Conservation (phyloP, 345 rosid species). For the Arabidopsis thaliana region DNA sequence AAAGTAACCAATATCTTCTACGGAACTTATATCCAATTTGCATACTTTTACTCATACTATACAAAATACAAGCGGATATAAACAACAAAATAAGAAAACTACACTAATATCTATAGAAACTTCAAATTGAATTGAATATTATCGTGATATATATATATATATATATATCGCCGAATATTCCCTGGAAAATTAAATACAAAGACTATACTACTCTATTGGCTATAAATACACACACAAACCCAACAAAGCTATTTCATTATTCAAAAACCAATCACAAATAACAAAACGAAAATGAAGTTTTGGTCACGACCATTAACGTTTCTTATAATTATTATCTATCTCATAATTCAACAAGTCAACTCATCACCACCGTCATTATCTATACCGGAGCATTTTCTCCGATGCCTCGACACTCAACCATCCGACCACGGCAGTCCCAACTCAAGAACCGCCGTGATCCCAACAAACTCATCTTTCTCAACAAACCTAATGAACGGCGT, state of each 20-base stretch:
- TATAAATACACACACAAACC: conserved; percentile 29
- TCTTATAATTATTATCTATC: conserved; percentile 6
- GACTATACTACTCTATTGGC: not conserved
- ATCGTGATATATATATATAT: not conserved
- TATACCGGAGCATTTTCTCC: conserved; percentile 37
- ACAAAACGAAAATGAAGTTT: conserved; percentile 25
- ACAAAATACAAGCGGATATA: not conserved
- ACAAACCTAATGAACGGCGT: conserved; percentile 30
- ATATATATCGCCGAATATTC: not conserved
- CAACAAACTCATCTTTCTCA: conserved; percentile 38
- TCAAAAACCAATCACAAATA: conserved; percentile 1
- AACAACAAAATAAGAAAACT: not conserved
- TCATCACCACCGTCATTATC: conserved; percentile 25
- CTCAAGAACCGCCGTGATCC: conserved; percentile 38
- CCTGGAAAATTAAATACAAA: not conserved
- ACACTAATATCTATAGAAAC: not conserved
- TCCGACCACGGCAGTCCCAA: conserved; percentile 36
- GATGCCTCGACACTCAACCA: conserved; percentile 43
- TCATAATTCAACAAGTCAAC: conserved; percentile 29
- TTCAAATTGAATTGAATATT: not conserved
- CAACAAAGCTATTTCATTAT: conserved; percentile 11
- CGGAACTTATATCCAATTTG: not conserved
- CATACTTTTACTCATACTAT: not conserved
- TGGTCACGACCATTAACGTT: conserved; percentile 21
- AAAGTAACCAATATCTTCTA: conserved; percentile 2